Conservation (phyloP, 768 basidiomycete genomes). For the Suillus spraguei region DNA sequence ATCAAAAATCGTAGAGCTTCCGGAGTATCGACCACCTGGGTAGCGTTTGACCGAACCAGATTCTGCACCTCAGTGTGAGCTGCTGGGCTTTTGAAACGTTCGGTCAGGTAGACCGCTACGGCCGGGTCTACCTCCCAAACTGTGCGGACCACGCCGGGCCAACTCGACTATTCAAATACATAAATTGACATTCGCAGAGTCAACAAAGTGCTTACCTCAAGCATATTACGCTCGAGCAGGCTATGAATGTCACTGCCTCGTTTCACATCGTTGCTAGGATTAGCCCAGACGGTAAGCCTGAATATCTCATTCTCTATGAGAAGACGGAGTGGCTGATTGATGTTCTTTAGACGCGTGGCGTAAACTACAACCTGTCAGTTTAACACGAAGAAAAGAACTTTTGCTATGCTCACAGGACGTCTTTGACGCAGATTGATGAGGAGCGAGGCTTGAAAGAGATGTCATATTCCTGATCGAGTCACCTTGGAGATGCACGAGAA, state of each 20-base stretch:
- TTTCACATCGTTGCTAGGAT: constrained; percentile 77
- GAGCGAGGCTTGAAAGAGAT: constrained; percentile 64
- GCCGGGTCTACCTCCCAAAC: constrained; percentile 86
- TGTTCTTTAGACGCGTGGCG: constrained; percentile 57
- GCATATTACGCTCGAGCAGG: constrained; percentile 56
- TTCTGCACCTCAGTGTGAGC: constrained; percentile 75
- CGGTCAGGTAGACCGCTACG: constrained; percentile 80
- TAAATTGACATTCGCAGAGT: neutral
- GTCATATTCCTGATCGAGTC: constrained; percentile 66
- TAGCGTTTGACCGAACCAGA: constrained; percentile 72
- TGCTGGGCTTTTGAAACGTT: constrained; percentile 76
- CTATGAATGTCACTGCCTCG: constrained; percentile 65
- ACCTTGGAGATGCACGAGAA: constrained; percentile 72
- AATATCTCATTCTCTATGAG: constrained; percentile 91
- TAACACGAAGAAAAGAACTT: constrained; percentile 2
- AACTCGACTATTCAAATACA: constrained; percentile 47
- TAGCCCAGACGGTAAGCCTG: constrained; percentile 86
- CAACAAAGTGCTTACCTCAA: constrained; percentile 50
- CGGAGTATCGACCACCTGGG: constrained; percentile 69
- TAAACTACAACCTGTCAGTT: constrained; percentile 47
- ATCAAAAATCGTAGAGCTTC: constrained; percentile 84
- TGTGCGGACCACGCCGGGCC: constrained; percentile 68
- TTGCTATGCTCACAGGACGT: constrained; percentile 40
- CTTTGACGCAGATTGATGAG: constrained; percentile 46
- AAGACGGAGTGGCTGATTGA: constrained; percentile 76